Percentiles rank a stretch among this genome's conserved stretches.
phyloP scores from a whole-genome alignment of 2,329 filamentous ascomycete species.

The Colletotrichum brevisporum region DNA sequence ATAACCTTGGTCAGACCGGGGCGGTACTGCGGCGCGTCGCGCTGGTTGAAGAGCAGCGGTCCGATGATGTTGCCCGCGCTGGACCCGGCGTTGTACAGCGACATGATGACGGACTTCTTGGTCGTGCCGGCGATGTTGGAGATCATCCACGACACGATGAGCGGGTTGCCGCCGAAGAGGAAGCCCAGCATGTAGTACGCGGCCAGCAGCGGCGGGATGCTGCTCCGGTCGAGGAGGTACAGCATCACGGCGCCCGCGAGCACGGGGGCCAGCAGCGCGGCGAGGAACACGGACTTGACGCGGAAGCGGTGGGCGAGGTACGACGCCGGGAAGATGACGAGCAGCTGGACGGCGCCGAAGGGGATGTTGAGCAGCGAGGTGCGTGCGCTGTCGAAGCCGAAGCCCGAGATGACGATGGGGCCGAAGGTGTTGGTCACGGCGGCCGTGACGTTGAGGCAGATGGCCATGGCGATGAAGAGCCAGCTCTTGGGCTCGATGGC shows the following conservation, averaged over 20 bases:
- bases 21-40: slow-evolving; percentile 71
- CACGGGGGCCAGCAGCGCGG: slow-evolving; percentile 69
- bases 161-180: slow-evolving; percentile 75
- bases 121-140: slow-evolving; percentile 78
- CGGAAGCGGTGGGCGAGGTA: slow-evolving; percentile 70
- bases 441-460: slow-evolving; percentile 76
- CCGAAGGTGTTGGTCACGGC: slow-evolving; percentile 76
- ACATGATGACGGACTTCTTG: slow-evolving; percentile 76
- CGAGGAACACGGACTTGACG: slow-evolving; percentile 70
- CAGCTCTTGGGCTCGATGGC: slow-evolving; percentile 66
- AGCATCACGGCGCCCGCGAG: slow-evolving; percentile 72
- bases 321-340: slow-evolving; percentile 71
- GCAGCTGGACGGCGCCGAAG: slow-evolving; percentile 73
- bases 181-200: slow-evolving; percentile 78
- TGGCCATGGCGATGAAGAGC: slow-evolving; percentile 72
- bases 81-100: slow-evolving; percentile 73
- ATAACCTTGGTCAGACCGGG: slow-evolving; percentile 70
- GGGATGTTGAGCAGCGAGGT: slow-evolving; percentile 77
- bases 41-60: slow-evolving; percentile 71
- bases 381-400: slow-evolving; percentile 71
- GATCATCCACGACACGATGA: slow-evolving; percentile 78
- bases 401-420: slow-evolving; percentile 71
- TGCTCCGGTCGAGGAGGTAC: slow-evolving; percentile 63
- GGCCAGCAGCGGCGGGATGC: slow-evolving; percentile 62
- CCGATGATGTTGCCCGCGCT: slow-evolving; percentile 78